These are phyloP conservation scores for Pterulicium gracile DNA, from an alignment of 1,284 basidiomycete genomes.

Conservation along the genomic window DNA sequence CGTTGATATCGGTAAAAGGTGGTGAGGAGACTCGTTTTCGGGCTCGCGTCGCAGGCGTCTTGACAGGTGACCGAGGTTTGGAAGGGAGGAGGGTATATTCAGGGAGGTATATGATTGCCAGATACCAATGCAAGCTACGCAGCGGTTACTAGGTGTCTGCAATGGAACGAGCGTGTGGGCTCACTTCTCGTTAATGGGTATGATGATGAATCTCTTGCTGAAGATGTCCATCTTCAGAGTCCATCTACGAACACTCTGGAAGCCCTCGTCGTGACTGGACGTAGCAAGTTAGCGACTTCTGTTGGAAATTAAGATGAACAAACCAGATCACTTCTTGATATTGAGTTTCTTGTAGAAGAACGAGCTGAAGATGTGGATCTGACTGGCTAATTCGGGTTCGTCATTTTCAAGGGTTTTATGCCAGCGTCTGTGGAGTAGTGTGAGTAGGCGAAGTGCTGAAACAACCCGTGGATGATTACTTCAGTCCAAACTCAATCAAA, in stretches of 20 bases:
- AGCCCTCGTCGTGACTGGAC: slow-evolving; percentile 52
- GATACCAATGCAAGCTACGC: slow-evolving; percentile 91
- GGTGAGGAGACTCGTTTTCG: slow-evolving; percentile 13
- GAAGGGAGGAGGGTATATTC: slow-evolving; percentile 25
- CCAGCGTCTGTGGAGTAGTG: slow-evolving; percentile 45
- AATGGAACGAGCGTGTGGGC: slow-evolving; percentile 15
- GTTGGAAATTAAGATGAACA: slow-evolving; percentile 9
- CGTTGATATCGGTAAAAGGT: slow-evolving; percentile 5
- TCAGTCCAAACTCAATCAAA: slow-evolving; percentile 90
- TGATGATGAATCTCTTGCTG: slow-evolving; percentile 82
- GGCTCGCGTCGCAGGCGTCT: slow-evolving; percentile 15
- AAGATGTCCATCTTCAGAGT: slow-evolving; percentile 85
- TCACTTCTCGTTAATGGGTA: slow-evolving; percentile 95
- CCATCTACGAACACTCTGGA: slow-evolving; percentile 88
- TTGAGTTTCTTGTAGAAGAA: slow-evolving; percentile 97
- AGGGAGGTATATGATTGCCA: slow-evolving; percentile 89
- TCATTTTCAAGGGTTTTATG: slow-evolving; percentile 41
- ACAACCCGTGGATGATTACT: slow-evolving; percentile 29
- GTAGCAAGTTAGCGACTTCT: too few relatives aligned
- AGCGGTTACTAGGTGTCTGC: too few relatives aligned
- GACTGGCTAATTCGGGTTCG: slow-evolving; percentile 53
- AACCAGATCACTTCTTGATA: slow-evolving; percentile 58
- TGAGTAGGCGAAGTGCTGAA: slow-evolving; percentile 2
- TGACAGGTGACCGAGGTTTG: background rate
- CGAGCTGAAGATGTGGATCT: slow-evolving; percentile 89